Percentiles rank a stretch among this genome's conserved stretches.
Evolutionary conservation across 345 rosid genomes (phyloP).

Genomic region (Crucihimalaya himalaica): DNA sequence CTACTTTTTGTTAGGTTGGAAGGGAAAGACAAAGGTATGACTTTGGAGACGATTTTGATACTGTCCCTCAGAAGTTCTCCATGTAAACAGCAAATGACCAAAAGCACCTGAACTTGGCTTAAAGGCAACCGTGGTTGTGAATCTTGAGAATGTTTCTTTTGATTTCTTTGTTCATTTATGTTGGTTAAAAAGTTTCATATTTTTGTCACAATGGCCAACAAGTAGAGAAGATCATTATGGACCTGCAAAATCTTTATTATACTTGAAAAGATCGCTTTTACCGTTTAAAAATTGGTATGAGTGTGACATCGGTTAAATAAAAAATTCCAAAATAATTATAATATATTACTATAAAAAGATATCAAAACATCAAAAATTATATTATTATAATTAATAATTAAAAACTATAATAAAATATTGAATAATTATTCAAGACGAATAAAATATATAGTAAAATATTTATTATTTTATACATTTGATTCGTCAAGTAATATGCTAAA

Average conservation of each 20-base stretch:
- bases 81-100: constrained; percentile 41
- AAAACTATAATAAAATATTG: too few species aligned
- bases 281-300: too few species aligned
- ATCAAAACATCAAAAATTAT: too few species aligned
- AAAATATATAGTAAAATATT: too few species aligned
- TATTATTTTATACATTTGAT: too few species aligned
- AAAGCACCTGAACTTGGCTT: constrained; percentile 11
- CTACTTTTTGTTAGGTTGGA: constrained; percentile 58
- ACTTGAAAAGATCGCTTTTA: too few species aligned
- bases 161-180: constrained; percentile 7
- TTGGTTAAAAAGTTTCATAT: constrained; percentile 19
- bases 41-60: constrained; percentile 83
- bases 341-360: too few species aligned
- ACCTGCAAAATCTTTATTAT: not conserved
- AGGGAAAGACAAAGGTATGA: constrained; percentile 89
- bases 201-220: constrained; percentile 26
- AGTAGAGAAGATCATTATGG: constrained; percentile 18
- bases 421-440: too few species aligned
- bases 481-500: too few species aligned
- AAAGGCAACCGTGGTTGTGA: constrained; percentile 17
- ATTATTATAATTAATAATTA: too few species aligned
- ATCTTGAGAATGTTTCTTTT: constrained; percentile 6
- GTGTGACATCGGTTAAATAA: too few species aligned
- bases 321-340: too few species aligned
- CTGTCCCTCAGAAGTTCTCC: constrained; percentile 86